Evolutionary conservation across 1,139 yeast species (phyloP).

Genomic region (Yamadazyma blattariae): DNA sequence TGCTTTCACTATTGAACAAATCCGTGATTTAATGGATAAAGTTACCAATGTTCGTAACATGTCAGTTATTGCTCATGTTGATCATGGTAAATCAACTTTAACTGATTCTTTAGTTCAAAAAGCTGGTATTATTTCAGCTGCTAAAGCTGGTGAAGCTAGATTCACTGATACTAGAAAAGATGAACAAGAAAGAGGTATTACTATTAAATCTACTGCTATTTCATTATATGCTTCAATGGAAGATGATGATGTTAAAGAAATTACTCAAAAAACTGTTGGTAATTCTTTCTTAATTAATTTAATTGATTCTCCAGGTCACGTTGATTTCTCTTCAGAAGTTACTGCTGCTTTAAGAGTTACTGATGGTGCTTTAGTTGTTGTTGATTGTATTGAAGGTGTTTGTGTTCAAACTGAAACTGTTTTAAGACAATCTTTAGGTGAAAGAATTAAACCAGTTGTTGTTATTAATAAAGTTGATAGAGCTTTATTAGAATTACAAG

Average conservation of each 20-base stretch:
- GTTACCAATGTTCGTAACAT: constrained; percentile 99
- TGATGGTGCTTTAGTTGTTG: constrained; percentile 99
- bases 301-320: constrained; percentile 99
- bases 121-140: constrained; percentile 99
- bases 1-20: constrained; percentile 85
- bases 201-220: constrained; percentile 98
- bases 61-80: constrained; percentile 99
- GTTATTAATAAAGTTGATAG: constrained; percentile 99
- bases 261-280: constrained; percentile 93
- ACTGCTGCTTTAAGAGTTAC: constrained; percentile 99
- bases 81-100: constrained; percentile 99
- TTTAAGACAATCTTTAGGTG: constrained; percentile 98
- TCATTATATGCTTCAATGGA: constrained; percentile 88
- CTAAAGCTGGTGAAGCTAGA: constrained; percentile 99
- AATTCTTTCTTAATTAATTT: constrained; percentile 94
- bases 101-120: constrained; percentile 98
- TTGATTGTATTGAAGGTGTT: constrained; percentile 99
- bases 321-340: constrained; percentile 99
- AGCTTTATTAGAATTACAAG: constrained; percentile 98
- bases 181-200: constrained; percentile 99
- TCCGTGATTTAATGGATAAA: constrained; percentile 99
- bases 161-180: constrained; percentile 99
- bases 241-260: constrained; percentile 93
- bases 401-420: constrained; percentile 99
- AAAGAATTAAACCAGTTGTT: constrained; percentile 99